Percentiles rank a stretch among this genome's conserved stretches.
Evolutionary conservation across 495 filamentous ascomycete species (phyloP).

Genomic region (Parathielavia appendiculata): DNA sequence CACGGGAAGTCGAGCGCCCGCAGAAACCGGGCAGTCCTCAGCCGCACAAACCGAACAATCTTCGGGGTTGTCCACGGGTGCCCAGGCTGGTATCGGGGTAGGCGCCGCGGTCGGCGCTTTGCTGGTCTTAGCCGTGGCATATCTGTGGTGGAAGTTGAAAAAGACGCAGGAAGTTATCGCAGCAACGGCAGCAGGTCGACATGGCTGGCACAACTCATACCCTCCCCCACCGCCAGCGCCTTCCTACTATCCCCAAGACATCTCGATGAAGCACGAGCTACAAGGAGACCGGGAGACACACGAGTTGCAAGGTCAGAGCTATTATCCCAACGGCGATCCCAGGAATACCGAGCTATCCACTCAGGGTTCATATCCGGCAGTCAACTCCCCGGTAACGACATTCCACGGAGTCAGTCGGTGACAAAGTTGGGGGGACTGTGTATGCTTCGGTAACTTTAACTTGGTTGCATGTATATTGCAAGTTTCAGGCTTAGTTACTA

Average conservation of each 20-base stretch:
- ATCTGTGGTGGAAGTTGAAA: background rate
- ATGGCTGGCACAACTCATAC: background rate
- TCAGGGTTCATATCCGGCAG: background rate
- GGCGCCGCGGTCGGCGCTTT: background rate
- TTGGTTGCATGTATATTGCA: too few species aligned
- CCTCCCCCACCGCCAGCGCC: background rate
- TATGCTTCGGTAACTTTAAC: too few species aligned
- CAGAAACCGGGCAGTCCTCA: background rate
- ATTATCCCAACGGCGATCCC: background rate
- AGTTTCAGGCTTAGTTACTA: too few species aligned
- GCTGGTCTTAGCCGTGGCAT: background rate
- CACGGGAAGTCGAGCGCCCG: background rate
- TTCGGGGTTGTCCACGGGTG: background rate
- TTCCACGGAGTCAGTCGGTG: background rate
- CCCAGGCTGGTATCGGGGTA: conserved; percentile 1
- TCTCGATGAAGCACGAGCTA: background rate
- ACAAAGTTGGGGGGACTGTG: background rate
- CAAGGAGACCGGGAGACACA: background rate
- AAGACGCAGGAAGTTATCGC: background rate
- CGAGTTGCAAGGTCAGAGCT: background rate
- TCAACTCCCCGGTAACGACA: background rate
- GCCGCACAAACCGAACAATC: background rate
- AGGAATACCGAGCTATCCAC: background rate
- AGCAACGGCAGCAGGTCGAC: background rate
- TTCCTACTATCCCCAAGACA: background rate